Evolutionary conservation across 352 stramenopile species (phyloP).

Genomic region (Globisporangium rhizosaccharum): DNA sequence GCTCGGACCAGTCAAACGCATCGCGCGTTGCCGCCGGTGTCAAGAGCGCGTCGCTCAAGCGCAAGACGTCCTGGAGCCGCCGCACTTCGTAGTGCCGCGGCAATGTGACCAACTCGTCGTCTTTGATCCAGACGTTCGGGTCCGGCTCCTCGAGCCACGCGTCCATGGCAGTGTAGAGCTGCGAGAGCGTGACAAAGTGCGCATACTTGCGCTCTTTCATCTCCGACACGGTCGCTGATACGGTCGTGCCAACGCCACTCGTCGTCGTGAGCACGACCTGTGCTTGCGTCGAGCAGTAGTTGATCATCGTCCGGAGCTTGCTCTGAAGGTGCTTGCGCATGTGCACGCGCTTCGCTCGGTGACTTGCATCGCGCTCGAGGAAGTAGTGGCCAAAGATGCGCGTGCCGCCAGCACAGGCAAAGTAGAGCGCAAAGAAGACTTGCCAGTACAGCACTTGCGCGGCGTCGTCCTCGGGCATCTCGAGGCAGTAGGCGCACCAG

Average conservation of each 20-base stretch:
- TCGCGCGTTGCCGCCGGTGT: constrained; percentile 18
- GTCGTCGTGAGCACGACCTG: constrained; percentile 50
- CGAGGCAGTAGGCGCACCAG: constrained; percentile 60
- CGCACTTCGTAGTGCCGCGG: constrained; percentile 73
- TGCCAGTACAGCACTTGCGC: constrained; percentile 67
- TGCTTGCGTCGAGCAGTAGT: constrained; percentile 61
- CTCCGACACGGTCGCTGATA: constrained; percentile 8
- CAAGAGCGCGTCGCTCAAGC: constrained; percentile 59
- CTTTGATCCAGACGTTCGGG: constrained; percentile 72
- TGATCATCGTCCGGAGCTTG: constrained; percentile 49
- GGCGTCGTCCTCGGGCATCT: constrained; percentile 44
- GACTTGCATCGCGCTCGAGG: constrained; percentile 31
- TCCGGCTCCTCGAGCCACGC: constrained; percentile 80
- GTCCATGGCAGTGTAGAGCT: constrained; percentile 81
- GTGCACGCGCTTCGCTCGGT: constrained; percentile 33
- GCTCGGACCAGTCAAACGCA: constrained; percentile 37
- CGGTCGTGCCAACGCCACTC: constrained; percentile 4
- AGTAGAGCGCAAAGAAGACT: constrained; percentile 67
- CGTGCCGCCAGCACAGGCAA: constrained; percentile 40
- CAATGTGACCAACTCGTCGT: constrained; percentile 61
- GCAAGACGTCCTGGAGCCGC: constrained; percentile 60
- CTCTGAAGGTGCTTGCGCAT: constrained; percentile 46
- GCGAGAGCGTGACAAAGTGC: constrained; percentile 49
- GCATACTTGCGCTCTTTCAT: constrained; percentile 47
- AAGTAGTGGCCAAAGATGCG: constrained; percentile 63